Percentiles rank a stretch among this genome's conserved stretches.
These are phyloP conservation scores for Populus hybrid DNA, from an alignment of 441 rosid genomes.

Conservation along the genomic window DNA sequence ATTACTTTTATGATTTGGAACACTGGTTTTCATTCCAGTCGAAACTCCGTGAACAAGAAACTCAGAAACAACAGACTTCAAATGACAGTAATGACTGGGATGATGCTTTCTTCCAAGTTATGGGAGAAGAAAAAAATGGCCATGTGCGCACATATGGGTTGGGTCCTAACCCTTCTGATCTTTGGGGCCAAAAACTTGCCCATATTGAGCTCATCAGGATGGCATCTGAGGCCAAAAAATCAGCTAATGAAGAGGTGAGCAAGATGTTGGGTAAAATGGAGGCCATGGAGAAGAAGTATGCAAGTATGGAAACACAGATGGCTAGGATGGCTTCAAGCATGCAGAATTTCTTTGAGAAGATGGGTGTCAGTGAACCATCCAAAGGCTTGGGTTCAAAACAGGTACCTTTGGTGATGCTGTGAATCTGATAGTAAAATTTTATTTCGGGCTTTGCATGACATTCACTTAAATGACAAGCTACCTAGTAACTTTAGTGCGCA, in stretches of 20 bases:
- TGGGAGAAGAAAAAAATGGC: conserved; percentile 29
- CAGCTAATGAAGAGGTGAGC: conserved; percentile 27
- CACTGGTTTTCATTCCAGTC: conserved; percentile 17
- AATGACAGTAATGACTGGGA: conserved; percentile 19
- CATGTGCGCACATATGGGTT: conserved; percentile 23
- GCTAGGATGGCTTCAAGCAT: conserved; percentile 29
- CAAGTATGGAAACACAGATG: conserved; percentile 35
- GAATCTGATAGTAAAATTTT: neutral
- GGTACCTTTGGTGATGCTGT: conserved; percentile 14
- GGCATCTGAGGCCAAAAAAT: conserved; percentile 30
- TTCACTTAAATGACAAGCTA: conserved; percentile 4
- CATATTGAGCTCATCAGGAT: conserved; percentile 17
- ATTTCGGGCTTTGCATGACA: neutral
- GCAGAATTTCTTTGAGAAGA: conserved; percentile 29
- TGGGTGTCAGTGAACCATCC: conserved; percentile 16
- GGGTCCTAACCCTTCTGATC: conserved; percentile 23
- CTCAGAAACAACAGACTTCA: conserved; percentile 20
- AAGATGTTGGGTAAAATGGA: conserved; percentile 37
- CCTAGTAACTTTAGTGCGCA: conserved; percentile 14
- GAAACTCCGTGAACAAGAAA: conserved; percentile 26
- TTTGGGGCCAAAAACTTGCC: conserved; percentile 26
- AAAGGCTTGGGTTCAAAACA: conserved; percentile 11
- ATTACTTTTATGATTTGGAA: neutral
- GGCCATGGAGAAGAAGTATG: conserved; percentile 36
- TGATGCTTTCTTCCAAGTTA: conserved; percentile 34